Evolutionary conservation across 2,329 filamentous ascomycete species (phyloP), one percentile per base, ranked within the genome.

Genomic region (Cladosporium oxysporum): DNA sequence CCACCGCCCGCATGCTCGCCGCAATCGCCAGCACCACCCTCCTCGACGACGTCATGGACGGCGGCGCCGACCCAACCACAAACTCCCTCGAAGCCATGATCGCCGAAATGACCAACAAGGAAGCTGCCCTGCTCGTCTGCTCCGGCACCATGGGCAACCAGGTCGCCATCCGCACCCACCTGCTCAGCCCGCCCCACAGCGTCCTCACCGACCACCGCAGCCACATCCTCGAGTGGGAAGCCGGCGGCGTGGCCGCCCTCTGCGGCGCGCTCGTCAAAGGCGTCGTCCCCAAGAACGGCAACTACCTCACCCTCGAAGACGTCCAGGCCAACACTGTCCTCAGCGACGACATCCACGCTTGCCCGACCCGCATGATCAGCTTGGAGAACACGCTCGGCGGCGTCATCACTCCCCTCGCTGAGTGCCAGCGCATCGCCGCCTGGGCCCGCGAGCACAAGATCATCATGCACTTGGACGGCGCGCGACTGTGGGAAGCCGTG

Each of bases 121-220:
- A 93, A 73, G 88, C 87, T 8, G 90, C 87, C 0, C 83, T 97
- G 5, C 88, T 97, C 63, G 91, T 97, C 64, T 83, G 96, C 66
- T 95, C 91, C 0, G 94, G 94, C 3, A 97, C 93, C 5, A 97
- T 97, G 93, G 93, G 92, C 49, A 97, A 97, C 79, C 93, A 97
- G 77, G 83, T 97, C 21, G 89, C 90, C 0, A 84, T 97, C 50
- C 88, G 93, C 47, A 85, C 91, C 1, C 90, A 95, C 66, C 84
- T 97, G 16, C 85, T 83, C 0, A 90, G 91, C 67, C 93, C 93
- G 16, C 94, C 94, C 0, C 88, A 96, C 76, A 86, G 86, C 8
- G 86, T 97, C 5, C 81, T 97, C 10, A 92, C 90, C 71, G 93
- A 97, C 75, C 83, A 88, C 69, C 86, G 92, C 37, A 86, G 88